A percentile compares a stretch with the other conserved stretches of the same genome.
phyloP scores from a whole-genome alignment of 1,284 basidiomycete species.

The Amylostereum areolatum region DNA sequence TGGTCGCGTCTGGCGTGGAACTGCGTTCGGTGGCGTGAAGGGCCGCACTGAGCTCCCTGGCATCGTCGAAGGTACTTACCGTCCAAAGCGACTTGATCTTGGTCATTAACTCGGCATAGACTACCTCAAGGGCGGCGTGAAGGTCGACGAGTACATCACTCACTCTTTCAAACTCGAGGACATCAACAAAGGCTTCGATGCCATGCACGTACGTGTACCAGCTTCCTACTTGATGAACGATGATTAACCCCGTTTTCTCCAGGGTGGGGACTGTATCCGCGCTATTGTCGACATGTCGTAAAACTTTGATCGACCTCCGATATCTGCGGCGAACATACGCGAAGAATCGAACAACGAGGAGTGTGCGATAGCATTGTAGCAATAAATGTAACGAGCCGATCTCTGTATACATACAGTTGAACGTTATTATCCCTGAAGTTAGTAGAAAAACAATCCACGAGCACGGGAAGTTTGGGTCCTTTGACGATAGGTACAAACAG shows the following conservation, averaged over 20 bases:
- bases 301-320: background rate
- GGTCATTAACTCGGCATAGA: slow-evolving; percentile 33
- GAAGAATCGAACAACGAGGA: no score
- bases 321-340: no score
- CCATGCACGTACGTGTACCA: slow-evolving; percentile 80
- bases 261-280: slow-evolving; percentile 88
- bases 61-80: slow-evolving; percentile 66
- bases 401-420: no score
- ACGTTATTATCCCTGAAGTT: no score
- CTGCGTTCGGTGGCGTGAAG: slow-evolving; percentile 97
- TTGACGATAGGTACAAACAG: no score
- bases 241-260: slow-evolving; percentile 1
- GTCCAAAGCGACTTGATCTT: background rate
- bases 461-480: no score
- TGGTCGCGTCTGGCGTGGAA: slow-evolving; percentile 93
- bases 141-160: slow-evolving; percentile 89
- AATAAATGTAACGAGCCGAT: no score
- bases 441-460: no score
- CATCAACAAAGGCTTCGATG: slow-evolving; percentile 87
- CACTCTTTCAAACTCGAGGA: slow-evolving; percentile 72
- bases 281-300: slow-evolving; percentile 79
- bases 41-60: slow-evolving; percentile 92
- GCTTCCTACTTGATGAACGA: background rate
- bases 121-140: slow-evolving; percentile 68
- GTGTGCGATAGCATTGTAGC: no score